Evolutionary conservation across 2,329 filamentous ascomycete genomes (phyloP).

Genomic region (Pseudocercospora eumusae): DNA sequence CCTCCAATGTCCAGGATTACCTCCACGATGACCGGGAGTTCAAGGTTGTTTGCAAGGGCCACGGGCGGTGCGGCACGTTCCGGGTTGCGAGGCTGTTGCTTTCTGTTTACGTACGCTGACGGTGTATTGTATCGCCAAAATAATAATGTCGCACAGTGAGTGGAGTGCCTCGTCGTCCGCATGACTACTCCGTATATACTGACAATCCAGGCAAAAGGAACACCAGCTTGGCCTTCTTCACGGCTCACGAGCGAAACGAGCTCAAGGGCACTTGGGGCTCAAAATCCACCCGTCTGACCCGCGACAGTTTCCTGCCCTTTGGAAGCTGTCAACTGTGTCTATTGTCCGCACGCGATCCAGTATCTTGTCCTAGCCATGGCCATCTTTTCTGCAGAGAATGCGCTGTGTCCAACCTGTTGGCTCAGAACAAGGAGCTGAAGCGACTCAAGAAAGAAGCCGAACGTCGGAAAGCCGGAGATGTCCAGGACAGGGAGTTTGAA

Average conservation of each 20-base stretch:
- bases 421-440: slow-evolving; percentile 89
- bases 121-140: slow-evolving; percentile 7
- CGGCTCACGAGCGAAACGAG: slow-evolving; percentile 80
- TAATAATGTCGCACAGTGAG: slow-evolving; percentile 27
- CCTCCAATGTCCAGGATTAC: not conserved
- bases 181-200: slow-evolving; percentile 2
- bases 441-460: slow-evolving; percentile 66
- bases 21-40: not conserved
- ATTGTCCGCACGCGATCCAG: slow-evolving; percentile 75
- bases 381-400: slow-evolving; percentile 97
- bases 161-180: not conserved
- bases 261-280: slow-evolving; percentile 81
- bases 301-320: slow-evolving; percentile 91
- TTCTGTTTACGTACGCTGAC: too few relatives aligned
- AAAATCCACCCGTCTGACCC: slow-evolving; percentile 77
- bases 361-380: slow-evolving; percentile 73
- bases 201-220: slow-evolving; percentile 67
- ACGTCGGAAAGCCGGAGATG: slow-evolving; percentile 63
- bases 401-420: slow-evolving; percentile 83
- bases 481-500: slow-evolving; percentile 60
- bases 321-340: slow-evolving; percentile 87
- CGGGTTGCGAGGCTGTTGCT: too few relatives aligned
- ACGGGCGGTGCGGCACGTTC: not conserved
- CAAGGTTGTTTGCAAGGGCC: not conserved
- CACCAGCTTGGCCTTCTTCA: slow-evolving; percentile 90